Percentiles rank a stretch among this genome's conserved stretches.
These are phyloP conservation scores for Saccharomyces hybrid DNA, from an alignment of 1,139 yeast genomes.

Conservation along the genomic window DNA sequence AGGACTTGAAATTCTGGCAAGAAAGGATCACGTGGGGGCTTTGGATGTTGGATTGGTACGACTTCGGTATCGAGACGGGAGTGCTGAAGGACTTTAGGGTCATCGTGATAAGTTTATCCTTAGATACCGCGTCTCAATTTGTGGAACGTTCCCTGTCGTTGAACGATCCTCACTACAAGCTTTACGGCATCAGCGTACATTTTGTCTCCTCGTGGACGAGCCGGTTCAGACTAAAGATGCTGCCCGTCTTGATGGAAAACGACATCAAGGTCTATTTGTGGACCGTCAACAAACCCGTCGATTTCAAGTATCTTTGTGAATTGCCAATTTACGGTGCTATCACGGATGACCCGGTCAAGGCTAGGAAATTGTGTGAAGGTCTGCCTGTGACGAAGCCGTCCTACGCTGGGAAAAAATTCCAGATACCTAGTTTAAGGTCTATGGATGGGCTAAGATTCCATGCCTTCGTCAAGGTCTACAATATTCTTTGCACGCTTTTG, in stretches of 20 bases:
- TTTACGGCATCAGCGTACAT: constrained; percentile 40
- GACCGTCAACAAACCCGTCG: constrained; percentile 58
- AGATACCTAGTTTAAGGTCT: constrained; percentile 17
- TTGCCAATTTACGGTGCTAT: constrained; percentile 54
- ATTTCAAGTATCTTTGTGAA: constrained; percentile 36
- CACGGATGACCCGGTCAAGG: constrained; percentile 46
- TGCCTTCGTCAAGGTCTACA: constrained; percentile 16
- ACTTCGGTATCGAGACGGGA: constrained; percentile 40
- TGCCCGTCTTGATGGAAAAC: constrained; percentile 35
- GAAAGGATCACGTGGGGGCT: constrained; percentile 65
- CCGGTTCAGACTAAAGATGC: constrained; percentile 35
- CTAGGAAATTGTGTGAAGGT: constrained; percentile 13
- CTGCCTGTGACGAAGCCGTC: not conserved
- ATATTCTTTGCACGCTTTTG: constrained; percentile 15
- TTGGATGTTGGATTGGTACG: constrained; percentile 66
- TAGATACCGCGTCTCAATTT: constrained; percentile 32
- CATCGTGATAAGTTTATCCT: constrained; percentile 45
- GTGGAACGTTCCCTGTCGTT: constrained; percentile 30
- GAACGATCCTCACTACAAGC: constrained; percentile 34
- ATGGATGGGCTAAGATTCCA: constrained; percentile 26
- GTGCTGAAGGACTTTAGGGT: constrained; percentile 39
- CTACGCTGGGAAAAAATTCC: constrained; percentile 11
- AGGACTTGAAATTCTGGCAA: constrained; percentile 59
- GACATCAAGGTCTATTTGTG: constrained; percentile 62
- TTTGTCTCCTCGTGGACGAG: constrained; percentile 37